Conservation (phyloP, 2,329 filamentous ascomycete species). For the Capronia coronata region DNA sequence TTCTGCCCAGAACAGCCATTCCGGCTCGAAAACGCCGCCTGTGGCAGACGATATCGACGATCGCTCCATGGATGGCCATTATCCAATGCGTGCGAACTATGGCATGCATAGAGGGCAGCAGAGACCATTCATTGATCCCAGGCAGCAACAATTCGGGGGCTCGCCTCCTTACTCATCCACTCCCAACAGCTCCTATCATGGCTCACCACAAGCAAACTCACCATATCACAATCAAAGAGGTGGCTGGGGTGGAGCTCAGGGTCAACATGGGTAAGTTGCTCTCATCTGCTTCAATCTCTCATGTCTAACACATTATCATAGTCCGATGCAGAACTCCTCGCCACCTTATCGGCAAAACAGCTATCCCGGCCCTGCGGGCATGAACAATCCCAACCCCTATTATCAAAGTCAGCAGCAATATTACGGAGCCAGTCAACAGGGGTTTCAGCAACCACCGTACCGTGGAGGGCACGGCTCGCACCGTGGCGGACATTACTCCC, state of each 20-base stretch:
- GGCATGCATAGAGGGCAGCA: constrained; percentile 34
- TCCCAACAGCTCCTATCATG: constrained; percentile 50
- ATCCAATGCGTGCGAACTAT: constrained; percentile 32
- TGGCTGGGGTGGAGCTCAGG: constrained; percentile 44
- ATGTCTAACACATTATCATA: constrained; percentile 30
- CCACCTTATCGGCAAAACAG: constrained; percentile 54
- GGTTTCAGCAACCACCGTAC: constrained; percentile 43
- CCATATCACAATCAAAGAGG: constrained; percentile 53
- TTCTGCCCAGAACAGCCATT: constrained; percentile 3
- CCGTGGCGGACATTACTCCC: constrained; percentile 53
- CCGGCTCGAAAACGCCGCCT: constrained; percentile 19
- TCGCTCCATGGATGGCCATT: constrained; percentile 32
- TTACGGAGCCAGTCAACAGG: constrained; percentile 53
- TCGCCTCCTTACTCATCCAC: constrained; percentile 53
- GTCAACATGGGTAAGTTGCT: constrained; percentile 47
- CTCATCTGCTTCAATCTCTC: constrained; percentile 1
- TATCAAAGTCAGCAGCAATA: constrained; percentile 43
- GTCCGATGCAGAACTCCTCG: constrained; percentile 53
- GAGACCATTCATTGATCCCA: constrained; percentile 38
- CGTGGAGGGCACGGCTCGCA: constrained; percentile 52
- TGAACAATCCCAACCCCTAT: constrained; percentile 48
- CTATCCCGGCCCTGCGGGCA: constrained; percentile 47
- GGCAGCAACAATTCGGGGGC: constrained; percentile 46
- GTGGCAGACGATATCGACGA: constrained; percentile 32
- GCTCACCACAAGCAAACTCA: constrained; percentile 57